phyloP scores from a whole-genome alignment of 2,329 filamentous ascomycete species.

The Volutella citrinella region DNA sequence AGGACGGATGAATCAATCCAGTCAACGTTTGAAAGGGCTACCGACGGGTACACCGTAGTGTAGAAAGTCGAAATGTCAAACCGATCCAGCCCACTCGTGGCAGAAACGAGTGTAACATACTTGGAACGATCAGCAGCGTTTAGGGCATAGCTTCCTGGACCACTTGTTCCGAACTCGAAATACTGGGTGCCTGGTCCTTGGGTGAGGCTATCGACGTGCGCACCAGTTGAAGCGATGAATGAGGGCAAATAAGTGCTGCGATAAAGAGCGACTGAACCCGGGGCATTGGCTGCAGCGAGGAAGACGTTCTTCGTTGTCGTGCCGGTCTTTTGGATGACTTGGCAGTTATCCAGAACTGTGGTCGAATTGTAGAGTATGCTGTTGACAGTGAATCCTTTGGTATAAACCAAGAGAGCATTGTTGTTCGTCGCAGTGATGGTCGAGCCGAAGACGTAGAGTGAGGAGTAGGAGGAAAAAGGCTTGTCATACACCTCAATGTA shows the following conservation, averaged over 20 bases:
- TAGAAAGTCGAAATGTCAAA: slow-evolving; percentile 19
- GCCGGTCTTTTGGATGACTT: slow-evolving; percentile 28
- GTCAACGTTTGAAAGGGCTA: slow-evolving; percentile 11
- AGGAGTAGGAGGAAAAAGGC: slow-evolving; percentile 37
- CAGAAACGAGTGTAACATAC: slow-evolving; percentile 33
- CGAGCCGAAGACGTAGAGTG: slow-evolving; percentile 41
- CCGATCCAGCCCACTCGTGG: slow-evolving; percentile 27
- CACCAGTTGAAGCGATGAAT: slow-evolving; percentile 35
- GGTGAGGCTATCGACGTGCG: slow-evolving; percentile 28
- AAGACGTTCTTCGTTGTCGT: slow-evolving; percentile 37
- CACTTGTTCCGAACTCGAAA: slow-evolving; percentile 39
- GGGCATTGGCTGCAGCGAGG: slow-evolving; percentile 38
- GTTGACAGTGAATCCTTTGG: slow-evolving; percentile 29
- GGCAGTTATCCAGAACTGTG: slow-evolving; percentile 38
- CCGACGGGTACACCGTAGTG: slow-evolving; percentile 8
- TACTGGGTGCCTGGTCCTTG: slow-evolving; percentile 33
- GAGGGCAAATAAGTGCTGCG: slow-evolving; percentile 35
- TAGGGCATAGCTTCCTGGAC: slow-evolving; percentile 36
- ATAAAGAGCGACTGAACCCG: slow-evolving; percentile 38
- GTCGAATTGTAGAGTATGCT: slow-evolving; percentile 35
- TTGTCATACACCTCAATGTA: slow-evolving; percentile 43
- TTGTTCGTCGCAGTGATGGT: slow-evolving; percentile 37
- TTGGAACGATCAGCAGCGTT: slow-evolving; percentile 31
- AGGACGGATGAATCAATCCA: slow-evolving; percentile 19
- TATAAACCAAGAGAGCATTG: slow-evolving; percentile 33